Evolutionary conservation across 2,329 filamentous ascomycete genomes (phyloP).

Genomic region (Periconia sp.): DNA sequence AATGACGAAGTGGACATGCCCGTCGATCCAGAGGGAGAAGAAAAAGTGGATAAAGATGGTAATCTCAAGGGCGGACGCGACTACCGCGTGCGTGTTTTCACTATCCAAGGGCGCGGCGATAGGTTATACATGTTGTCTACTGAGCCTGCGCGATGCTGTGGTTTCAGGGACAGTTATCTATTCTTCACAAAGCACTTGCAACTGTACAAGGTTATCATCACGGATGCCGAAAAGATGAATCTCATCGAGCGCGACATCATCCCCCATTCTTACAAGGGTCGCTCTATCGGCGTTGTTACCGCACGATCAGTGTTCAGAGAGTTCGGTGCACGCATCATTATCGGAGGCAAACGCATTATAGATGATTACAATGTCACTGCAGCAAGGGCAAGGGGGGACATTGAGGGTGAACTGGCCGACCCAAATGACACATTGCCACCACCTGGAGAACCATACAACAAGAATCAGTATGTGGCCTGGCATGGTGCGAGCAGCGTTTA

Average conservation of each 20-base stretch:
- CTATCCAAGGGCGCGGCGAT: constrained; percentile 78
- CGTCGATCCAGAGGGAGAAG: constrained; percentile 83
- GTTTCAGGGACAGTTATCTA: constrained; percentile 95
- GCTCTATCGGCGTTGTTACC: constrained; percentile 94
- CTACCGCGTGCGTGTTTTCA: constrained; percentile 95
- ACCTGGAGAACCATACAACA: constrained; percentile 88
- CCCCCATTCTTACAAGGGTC: constrained; percentile 97
- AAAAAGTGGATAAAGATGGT: constrained; percentile 89
- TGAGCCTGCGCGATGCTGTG: constrained; percentile 92
- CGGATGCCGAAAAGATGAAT: constrained; percentile 95
- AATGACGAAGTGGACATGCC: constrained; percentile 90
- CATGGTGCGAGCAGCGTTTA: constrained; percentile 96
- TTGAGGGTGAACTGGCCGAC: constrained; percentile 89
- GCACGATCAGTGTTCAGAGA: constrained; percentile 96
- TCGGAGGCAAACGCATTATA: constrained; percentile 80
- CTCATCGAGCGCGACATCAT: constrained; percentile 95
- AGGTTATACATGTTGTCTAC: constrained; percentile 98
- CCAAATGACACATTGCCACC: constrained; percentile 78
- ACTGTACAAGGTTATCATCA: constrained; percentile 97
- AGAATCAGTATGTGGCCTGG: constrained; percentile 99
- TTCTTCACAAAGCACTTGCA: constrained; percentile 98
- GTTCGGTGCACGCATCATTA: constrained; percentile 91
- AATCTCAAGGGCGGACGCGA: constrained; percentile 81
- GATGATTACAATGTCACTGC: constrained; percentile 88
- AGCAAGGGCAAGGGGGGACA: constrained; percentile 72